Percentiles rank a stretch among this genome's conserved stretches.
Evolutionary conservation across 371 early-diverging fungal species (phyloP).

Genomic region (Actinomortierella wolfii): DNA sequence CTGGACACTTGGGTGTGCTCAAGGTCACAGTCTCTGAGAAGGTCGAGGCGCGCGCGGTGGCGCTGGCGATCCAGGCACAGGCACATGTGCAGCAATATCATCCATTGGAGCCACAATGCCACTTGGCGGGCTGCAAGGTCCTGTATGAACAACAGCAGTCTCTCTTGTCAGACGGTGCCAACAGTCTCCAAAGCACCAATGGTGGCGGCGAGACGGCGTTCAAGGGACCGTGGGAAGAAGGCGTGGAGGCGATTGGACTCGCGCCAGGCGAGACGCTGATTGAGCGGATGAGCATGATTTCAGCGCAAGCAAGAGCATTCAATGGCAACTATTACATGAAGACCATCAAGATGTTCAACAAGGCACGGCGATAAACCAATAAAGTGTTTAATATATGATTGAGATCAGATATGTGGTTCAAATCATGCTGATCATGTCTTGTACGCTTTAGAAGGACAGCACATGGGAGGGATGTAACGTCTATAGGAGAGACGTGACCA

Average conservation of each 20-base stretch:
- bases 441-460: too few species aligned
- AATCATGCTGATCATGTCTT: too few species aligned
- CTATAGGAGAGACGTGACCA: too few species aligned
- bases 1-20: conserved; percentile 33
- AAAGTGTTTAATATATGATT: too few species aligned
- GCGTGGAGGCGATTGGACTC: not conserved
- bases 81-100: conserved; percentile 22
- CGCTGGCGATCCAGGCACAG: conserved; percentile 30
- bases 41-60: conserved; percentile 40
- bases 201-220: conserved; percentile 16
- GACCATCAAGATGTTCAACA: conserved; percentile 32
- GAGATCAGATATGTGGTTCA: too few species aligned
- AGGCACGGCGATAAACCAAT: too few species aligned
- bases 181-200: conserved; percentile 1
- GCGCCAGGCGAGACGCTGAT: conserved; percentile 14
- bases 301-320: conserved; percentile 30
- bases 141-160: not conserved
- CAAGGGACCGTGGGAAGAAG: conserved; percentile 26
- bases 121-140: not conserved
- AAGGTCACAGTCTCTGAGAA: conserved; percentile 44
- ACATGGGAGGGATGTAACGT: too few species aligned
- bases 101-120: not conserved
- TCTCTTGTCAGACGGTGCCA: too few species aligned
- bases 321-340: conserved; percentile 45
- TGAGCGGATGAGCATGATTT: conserved; percentile 45